Evolutionary conservation across 2,329 filamentous ascomycete genomes (phyloP), one percentile per base, ranked within the genome.

Genomic region (Colletotrichum tropicicola): DNA sequence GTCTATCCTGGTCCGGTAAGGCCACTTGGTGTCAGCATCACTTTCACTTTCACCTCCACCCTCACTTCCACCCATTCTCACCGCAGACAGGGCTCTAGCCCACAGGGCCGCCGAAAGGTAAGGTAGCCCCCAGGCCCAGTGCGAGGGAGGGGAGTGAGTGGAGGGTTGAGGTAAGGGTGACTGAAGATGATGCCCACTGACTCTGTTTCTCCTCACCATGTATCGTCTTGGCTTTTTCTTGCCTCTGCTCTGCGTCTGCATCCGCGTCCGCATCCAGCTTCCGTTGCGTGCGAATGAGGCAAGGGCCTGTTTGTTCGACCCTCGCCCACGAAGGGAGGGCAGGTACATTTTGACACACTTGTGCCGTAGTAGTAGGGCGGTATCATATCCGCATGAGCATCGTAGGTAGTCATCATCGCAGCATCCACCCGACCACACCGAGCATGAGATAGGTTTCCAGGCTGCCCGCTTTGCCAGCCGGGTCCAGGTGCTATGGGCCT

Each of bases 1-100:
- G 13, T 12, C 49, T 55, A 55, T 28, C 61, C 49, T 39, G 43
- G 49, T 61, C 57, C 8, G 60, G 56, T 23, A 60, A 63, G 45
- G 21, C n/a, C 28, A 39, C 23, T 12, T 48, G 6, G 7, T 17
- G 9, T n/a, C 35, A 39, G 10, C 15, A n/a, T 44, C 51, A 53
- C 21, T 51, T 32, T 51, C 10, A 44, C 39, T 44, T 35, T 12
- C 32, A n/a, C n/a, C 32, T 15, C 9, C 23, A 19, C 23, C 43
- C 17, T 23, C 19, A 15, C 43, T n/a, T 44, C 35, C 19, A 13
- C 12, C 21, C 35, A 27, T 53, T 15, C 21, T 53, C 49, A 53
- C 35, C 49, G 35, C 44, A 47, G 44, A 28, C 13, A 47, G 44
- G 21, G 27, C 51, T 5, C 41, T 39, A 39, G 23, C 51, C 58